A percentile compares a stretch with the other conserved stretches of the same genome.
Evolutionary conservation across 345 rosid genomes (phyloP).

Genomic region (Populus tremula): DNA sequence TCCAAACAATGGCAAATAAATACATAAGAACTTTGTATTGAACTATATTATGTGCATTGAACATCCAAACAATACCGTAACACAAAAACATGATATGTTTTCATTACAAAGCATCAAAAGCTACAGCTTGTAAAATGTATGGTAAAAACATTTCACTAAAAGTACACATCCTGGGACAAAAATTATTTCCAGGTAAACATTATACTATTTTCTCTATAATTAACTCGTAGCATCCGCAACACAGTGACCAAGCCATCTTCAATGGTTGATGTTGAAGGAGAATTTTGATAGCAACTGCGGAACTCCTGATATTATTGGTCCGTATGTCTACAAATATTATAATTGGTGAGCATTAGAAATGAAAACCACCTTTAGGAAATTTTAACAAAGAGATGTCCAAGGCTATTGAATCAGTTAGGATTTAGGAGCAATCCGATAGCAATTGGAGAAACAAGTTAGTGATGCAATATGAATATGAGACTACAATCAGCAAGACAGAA

Average conservation of each 20-base stretch:
- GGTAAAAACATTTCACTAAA: constrained; percentile 10
- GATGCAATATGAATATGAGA: background rate
- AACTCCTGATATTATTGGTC: constrained; percentile 62
- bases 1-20: background rate
- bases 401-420: background rate
- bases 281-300: constrained; percentile 76
- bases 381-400: no score
- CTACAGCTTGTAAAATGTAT: background rate
- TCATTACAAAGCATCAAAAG: background rate
- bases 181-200: background rate
- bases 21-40: background rate
- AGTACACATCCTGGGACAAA: constrained; percentile 3
- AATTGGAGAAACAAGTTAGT: background rate
- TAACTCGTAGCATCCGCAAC: background rate
- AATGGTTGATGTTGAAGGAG: constrained; percentile 63
- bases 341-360: background rate
- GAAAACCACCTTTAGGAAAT: background rate
- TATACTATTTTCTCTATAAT: background rate
- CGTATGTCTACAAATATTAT: constrained; percentile 58
- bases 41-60: background rate
- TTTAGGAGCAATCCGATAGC: background rate
- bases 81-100: background rate
- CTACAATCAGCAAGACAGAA: background rate
- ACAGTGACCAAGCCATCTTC: constrained; percentile 3
- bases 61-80: background rate